A percentile compares a stretch with the other conserved stretches of the same genome.
These are phyloP conservation scores for Pelargonium fulgidum DNA, from an alignment of 441 rosid genomes.

Conservation along the genomic window DNA sequence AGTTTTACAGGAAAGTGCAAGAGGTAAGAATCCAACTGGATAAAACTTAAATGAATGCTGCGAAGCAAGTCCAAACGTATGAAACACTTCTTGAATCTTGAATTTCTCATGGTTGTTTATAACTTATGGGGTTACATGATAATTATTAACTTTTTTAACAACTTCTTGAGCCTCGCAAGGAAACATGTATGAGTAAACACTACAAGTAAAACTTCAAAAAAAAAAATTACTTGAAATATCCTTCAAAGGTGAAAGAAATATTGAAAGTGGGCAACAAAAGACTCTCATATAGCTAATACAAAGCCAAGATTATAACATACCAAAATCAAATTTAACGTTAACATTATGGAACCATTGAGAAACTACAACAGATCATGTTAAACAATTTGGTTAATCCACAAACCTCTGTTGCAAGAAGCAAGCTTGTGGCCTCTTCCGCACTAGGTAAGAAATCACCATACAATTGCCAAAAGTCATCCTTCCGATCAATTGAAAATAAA, in stretches of 20 bases:
- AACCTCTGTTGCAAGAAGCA: slow-evolving; percentile 93
- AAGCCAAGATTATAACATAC: background rate
- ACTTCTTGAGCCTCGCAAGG: too few relatives aligned
- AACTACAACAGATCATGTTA: background rate
- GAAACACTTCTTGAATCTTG: background rate
- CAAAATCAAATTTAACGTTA: background rate
- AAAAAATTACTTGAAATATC: too few relatives aligned
- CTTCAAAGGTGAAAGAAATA: too few relatives aligned
- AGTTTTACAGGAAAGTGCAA: background rate
- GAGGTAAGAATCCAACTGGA: background rate
- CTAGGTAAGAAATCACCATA: slow-evolving; percentile 85
- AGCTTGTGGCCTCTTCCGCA: slow-evolving; percentile 72
- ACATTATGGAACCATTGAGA: background rate
- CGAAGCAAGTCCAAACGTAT: background rate
- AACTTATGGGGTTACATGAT: too few relatives aligned
- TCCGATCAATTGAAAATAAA: slow-evolving; percentile 60
- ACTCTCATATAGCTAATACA: too few relatives aligned
- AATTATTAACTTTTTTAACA: too few relatives aligned
- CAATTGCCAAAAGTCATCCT: slow-evolving; percentile 79
- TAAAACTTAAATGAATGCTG: background rate
- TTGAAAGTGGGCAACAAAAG: too few relatives aligned
- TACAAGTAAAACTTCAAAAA: too few relatives aligned
- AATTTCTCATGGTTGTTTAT: background rate
- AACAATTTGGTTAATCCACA: slow-evolving; percentile 11
- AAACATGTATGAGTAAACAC: too few relatives aligned